phyloP scores from a whole-genome alignment of 495 filamentous ascomycete genomes.

The Parmelia sp. region DNA sequence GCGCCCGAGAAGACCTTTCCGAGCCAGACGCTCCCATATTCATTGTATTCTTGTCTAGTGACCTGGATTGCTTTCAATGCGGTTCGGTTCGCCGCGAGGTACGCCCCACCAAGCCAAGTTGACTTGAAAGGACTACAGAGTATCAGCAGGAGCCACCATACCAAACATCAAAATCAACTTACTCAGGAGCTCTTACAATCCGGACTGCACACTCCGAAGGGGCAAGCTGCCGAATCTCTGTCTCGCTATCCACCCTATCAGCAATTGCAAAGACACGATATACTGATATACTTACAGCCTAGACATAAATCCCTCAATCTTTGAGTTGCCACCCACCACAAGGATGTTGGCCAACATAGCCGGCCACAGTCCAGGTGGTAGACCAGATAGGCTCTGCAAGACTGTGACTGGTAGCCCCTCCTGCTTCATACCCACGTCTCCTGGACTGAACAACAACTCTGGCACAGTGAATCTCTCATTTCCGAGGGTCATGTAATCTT shows the following conservation, averaged over 20 bases:
- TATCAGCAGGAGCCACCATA: conserved; percentile 9
- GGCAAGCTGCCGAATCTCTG: conserved; percentile 65
- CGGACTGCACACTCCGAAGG: conserved; percentile 72
- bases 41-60: conserved; percentile 82
- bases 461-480: conserved; percentile 91
- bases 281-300: conserved; percentile 49
- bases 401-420: conserved; percentile 75
- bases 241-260: conserved; percentile 40
- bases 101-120: conserved; percentile 78
- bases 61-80: conserved; percentile 58
- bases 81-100: conserved; percentile 62
- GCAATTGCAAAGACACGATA: not conserved
- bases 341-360: conserved; percentile 80
- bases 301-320: conserved; percentile 74
- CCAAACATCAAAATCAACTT: conserved; percentile 25
- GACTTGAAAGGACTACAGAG: conserved; percentile 59
- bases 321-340: conserved; percentile 78
- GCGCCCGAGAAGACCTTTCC: conserved; percentile 60
- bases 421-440: conserved; percentile 80
- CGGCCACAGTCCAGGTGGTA: conserved; percentile 72
- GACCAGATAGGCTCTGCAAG: conserved; percentile 66
- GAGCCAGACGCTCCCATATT: conserved; percentile 74
- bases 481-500: conserved; percentile 78
- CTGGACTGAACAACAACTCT: conserved; percentile 80
- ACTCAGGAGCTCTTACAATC: conserved; percentile 62